Evolutionary conservation across 164 flowering plant genomes (phyloP), one percentile per base, ranked within the genome.

Genomic region (Chimonanthus praecox): DNA sequence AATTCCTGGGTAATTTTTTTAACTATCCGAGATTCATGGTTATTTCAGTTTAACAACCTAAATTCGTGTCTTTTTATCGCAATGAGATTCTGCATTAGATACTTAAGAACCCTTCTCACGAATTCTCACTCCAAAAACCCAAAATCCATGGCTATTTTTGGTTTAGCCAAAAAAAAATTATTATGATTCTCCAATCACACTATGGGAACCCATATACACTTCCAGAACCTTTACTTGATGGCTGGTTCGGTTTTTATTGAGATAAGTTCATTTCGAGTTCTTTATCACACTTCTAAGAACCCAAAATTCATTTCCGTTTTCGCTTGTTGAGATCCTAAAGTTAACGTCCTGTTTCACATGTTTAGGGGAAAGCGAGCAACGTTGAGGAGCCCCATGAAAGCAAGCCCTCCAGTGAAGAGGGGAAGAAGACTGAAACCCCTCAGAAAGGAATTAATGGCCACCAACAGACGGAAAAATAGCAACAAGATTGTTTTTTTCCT

Each of bases 351-450:
- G 51, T 60, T 46, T 50, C 66, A 74, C 45, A 6, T 43, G 60
- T 54, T 7, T 83, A 87, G 88, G 84, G 81, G 33, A 85, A 87
- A 74, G 76, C 82, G 8, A 50, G 64, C 46, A 71, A 48, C 21
- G 69, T 13, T 50, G 87, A 87, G 69, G 82, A 76, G 54, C 69
- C 73, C 54, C 78, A 20, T 43, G 81, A 81, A 21, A 72, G 20
- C 4, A 69, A 18, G 45, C 9, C 71, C 11, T 11, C 11, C 45
- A 21, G 11, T 48, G 71, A 69, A 9, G 71, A 16, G 71, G 4
- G 47, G 6, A 21, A 4, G 6, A 16, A 16, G 54, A 72, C 79
- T 13, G 73, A 77, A 72, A 64, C 60, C 15, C 58, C 63, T 5
- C 69, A 73, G 61, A 49, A 73, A 49, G 69, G 49, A 45, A n/a